Evolutionary conservation across 1,139 yeast species (phyloP), one percentile per base, ranked within the genome.

Genomic region (Candida sp.): DNA sequence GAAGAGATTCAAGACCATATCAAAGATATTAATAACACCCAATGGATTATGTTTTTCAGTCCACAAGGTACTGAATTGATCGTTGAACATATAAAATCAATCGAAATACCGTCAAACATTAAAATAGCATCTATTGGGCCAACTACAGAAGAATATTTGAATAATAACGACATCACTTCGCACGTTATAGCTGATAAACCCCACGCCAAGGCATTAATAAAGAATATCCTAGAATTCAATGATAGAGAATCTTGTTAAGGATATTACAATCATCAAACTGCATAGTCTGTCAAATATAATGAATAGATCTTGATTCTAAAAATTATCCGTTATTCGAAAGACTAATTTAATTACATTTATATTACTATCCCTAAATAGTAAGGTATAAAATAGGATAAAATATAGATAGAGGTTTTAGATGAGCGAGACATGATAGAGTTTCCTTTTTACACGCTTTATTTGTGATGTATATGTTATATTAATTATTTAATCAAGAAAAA

Each of bases 101-200:
- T 4, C 45, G 49, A 29, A 48, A 47, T 7, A 49, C 51, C 0
- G 46, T 50, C 35, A 75, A 37, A 37, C 21, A 37, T 37, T 21
- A 37, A 73, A 43, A 69, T 90, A 19, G 97, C 95, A 0, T 81
- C 91, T 4, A 93, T 93, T 48, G 99, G 99, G 0, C 98, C 98
- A 1, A 91, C 98, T 0, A 93, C 99, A 0, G 81, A 84, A 49
- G 78, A 75, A 33, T 89, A 78, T 55, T 65, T 93, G 40, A 38
- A 60, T 3, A 61, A 68, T 1, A 70, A 77, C 32, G 82, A 79
- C 0, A 62, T 91, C 4, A 51, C 42, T 0, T 89, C 95, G 1
- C 66, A 77, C 37, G 77, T 85, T 0, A 86, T 86, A 3, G 84
- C 97, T 5, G 64, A 66, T 4, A 81, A 81, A 46, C 98, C 98